Conservation (phyloP, 139 green algal genomes). For the Chlorella sp. region DNA sequence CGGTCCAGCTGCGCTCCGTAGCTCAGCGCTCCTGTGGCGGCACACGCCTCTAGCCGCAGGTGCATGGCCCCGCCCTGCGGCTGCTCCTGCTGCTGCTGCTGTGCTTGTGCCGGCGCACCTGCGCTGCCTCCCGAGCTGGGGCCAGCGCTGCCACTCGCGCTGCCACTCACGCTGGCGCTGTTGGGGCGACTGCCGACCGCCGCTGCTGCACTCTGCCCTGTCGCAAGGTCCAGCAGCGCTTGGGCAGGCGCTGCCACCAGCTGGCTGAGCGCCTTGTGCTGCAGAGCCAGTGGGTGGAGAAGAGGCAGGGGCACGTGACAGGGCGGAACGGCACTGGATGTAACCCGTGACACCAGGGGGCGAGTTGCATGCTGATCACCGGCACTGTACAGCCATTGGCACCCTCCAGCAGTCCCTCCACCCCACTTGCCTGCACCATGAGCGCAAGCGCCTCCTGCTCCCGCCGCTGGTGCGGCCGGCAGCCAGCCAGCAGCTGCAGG, state of each 20-base stretch:
- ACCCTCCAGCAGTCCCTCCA: too few species aligned
- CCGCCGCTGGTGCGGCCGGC: conserved; percentile 15
- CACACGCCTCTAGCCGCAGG: not conserved
- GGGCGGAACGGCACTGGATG: too few species aligned
- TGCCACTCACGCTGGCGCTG: not conserved
- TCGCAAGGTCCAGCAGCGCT: not conserved
- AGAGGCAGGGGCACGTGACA: not conserved
- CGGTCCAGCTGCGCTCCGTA: not conserved
- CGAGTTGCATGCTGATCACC: too few species aligned
- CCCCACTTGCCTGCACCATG: conserved; percentile 12
- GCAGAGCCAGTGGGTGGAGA: not conserved
- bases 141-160: not conserved
- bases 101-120: not conserved
- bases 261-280: not conserved
- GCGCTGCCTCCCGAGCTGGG: not conserved
- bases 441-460: not conserved
- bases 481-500: conserved; percentile 4
- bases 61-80: not conserved
- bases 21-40: not conserved
- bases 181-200: not conserved
- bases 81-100: not conserved
- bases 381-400: too few species aligned
- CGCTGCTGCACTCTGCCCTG: not conserved
- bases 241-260: not conserved
- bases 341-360: too few species aligned